Conservation (phyloP, 768 basidiomycete species). For the Suillus hirtellus region DNA sequence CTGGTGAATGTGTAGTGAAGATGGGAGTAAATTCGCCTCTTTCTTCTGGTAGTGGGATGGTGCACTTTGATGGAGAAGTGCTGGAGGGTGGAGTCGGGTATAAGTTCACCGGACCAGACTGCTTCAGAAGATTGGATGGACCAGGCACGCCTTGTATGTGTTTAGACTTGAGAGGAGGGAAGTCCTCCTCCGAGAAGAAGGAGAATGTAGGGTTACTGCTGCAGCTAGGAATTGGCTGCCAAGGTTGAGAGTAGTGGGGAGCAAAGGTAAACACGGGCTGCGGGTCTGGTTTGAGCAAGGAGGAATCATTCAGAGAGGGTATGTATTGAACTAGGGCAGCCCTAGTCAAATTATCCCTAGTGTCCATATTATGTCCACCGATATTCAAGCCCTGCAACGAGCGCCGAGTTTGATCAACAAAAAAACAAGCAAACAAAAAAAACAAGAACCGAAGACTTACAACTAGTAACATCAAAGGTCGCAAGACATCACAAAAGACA, state of each 20-base stretch:
- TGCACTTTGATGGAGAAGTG: constrained; percentile 25
- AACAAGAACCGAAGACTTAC: constrained; percentile 14
- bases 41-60: constrained; percentile 30
- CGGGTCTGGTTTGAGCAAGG: constrained; percentile 15
- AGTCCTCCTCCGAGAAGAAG: constrained; percentile 16
- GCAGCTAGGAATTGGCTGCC: constrained; percentile 22
- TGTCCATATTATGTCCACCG: constrained; percentile 31
- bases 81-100: constrained; percentile 32
- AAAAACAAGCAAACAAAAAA: constrained; percentile 4
- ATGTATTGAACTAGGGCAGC: constrained; percentile 27
- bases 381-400: constrained; percentile 34
- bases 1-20: constrained; percentile 30
- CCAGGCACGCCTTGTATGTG: constrained; percentile 19
- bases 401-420: constrained; percentile 2
- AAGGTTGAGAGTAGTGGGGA: constrained; percentile 16
- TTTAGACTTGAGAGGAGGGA: constrained; percentile 18
- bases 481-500: constrained; percentile 23
- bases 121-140: constrained; percentile 17
- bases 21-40: constrained; percentile 15
- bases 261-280: constrained; percentile 22
- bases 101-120: constrained; percentile 21
- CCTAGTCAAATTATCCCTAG: constrained; percentile 32
- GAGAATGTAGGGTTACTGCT: constrained; percentile 27
- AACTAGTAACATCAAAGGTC: constrained; percentile 25
- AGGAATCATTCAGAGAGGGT: constrained; percentile 11